phyloP scores from a whole-genome alignment of 176 grass and related monocot genomes.

The Coix lacrymajobi region DNA sequence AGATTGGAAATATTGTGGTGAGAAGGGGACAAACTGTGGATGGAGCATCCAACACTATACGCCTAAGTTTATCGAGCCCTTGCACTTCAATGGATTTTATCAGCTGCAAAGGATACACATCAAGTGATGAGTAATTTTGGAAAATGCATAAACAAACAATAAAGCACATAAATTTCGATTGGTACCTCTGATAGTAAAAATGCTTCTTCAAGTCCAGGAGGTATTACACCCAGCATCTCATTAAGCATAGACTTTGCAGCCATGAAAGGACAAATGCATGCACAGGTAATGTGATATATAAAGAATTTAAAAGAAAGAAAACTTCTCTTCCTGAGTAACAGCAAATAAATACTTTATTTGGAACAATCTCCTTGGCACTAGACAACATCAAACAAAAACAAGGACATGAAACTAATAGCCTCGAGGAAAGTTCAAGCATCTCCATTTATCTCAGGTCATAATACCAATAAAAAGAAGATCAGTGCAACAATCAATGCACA shows the following conservation, averaged over 20 bases:
- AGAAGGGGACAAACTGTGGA: conserved; percentile 19
- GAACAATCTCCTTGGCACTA: neutral
- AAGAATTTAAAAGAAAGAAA: neutral
- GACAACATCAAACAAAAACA: neutral
- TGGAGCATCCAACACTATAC: conserved; percentile 29
- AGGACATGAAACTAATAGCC: conserved; percentile 6
- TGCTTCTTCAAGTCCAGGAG: neutral
- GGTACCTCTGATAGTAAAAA: conserved; percentile 9
- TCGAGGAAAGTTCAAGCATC: neutral
- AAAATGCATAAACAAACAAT: neutral
- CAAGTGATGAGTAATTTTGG: conserved; percentile 9
- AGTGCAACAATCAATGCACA: neutral
- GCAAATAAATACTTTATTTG: neutral
- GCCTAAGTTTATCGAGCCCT: conserved; percentile 15
- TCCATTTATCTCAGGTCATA: neutral
- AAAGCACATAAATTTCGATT: neutral
- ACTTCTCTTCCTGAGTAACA: neutral
- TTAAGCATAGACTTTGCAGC: neutral
- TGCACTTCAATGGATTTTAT: neutral
- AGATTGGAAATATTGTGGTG: neutral
- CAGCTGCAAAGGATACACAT: conserved; percentile 36
- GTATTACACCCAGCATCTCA: neutral
- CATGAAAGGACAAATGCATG: neutral
- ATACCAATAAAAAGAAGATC: neutral
- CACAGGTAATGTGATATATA: neutral